Percentiles rank a stretch among this genome's conserved stretches.
Conservation (phyloP, 352 stramenopile genomes). For the Phytophthora colocasiae region DNA sequence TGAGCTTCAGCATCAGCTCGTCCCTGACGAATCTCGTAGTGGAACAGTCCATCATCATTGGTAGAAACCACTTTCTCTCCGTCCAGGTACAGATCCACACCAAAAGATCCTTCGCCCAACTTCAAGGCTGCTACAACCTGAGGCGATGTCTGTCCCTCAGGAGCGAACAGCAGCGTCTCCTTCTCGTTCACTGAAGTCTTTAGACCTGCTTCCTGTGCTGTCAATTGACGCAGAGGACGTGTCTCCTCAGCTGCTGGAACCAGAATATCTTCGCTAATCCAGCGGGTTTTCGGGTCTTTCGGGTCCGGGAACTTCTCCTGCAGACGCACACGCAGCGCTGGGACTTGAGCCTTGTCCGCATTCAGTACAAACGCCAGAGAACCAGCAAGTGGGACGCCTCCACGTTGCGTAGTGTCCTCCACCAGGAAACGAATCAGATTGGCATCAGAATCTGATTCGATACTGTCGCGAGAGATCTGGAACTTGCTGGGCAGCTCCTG, state of each 20-base stretch:
- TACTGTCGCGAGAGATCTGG: conserved; percentile 42
- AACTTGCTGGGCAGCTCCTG: conserved; percentile 31
- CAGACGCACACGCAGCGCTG: conserved; percentile 65
- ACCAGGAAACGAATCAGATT: conserved; percentile 62
- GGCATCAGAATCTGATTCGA: conserved; percentile 31
- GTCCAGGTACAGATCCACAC: conserved; percentile 74
- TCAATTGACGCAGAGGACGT: conserved; percentile 48
- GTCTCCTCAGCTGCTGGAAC: conserved; percentile 36
- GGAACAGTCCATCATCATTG: conserved; percentile 72
- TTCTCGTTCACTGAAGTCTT: conserved; percentile 26
- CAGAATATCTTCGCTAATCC: conserved; percentile 63
- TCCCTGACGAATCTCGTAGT: conserved; percentile 84
- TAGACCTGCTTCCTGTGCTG: conserved; percentile 42
- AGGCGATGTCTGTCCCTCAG: conserved; percentile 15
- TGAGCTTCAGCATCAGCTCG: conserved; percentile 42
- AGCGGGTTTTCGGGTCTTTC: conserved; percentile 61
- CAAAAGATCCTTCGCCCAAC: conserved; percentile 49
- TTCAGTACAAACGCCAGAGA: conserved; percentile 64
- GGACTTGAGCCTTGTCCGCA: conserved; percentile 37
- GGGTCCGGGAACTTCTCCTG: conserved; percentile 60
- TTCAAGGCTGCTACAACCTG: conserved; percentile 61
- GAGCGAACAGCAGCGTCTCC: conserved; percentile 49
- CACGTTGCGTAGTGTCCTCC: conserved; percentile 30
- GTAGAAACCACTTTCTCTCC: conserved; percentile 69
- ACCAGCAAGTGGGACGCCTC: conserved; percentile 42